These are phyloP conservation scores for Amanita muscaria DNA, from an alignment of 768 basidiomycete genomes.

Conservation along the genomic window DNA sequence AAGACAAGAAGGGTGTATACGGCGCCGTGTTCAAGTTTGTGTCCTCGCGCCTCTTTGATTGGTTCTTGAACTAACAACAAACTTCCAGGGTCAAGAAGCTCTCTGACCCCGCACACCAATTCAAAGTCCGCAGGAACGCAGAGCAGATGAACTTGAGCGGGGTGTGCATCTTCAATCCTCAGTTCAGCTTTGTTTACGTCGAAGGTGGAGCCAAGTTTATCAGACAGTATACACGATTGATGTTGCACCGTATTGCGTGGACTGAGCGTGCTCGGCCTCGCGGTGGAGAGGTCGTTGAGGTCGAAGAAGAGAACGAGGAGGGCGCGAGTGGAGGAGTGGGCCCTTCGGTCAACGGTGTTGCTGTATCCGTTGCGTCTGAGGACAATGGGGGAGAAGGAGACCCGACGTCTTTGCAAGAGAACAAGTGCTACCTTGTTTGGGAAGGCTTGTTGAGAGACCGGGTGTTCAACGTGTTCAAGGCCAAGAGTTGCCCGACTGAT, in stretches of 20 bases:
- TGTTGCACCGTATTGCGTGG: conserved; percentile 88
- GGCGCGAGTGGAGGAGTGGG: conserved; percentile 6
- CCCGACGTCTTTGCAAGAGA: conserved; percentile 63
- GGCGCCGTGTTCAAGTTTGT: conserved; percentile 90
- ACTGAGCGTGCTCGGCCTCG: conserved; percentile 82
- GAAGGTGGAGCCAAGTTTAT: conserved; percentile 86
- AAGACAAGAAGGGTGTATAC: conserved; percentile 76
- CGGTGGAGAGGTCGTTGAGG: conserved; percentile 62
- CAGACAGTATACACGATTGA: conserved; percentile 78
- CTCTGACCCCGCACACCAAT: conserved; percentile 87
- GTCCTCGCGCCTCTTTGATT: not conserved
- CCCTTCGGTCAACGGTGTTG: not conserved
- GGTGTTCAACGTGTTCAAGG: conserved; percentile 71
- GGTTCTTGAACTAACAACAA: not conserved
- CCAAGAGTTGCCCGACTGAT: conserved; percentile 79
- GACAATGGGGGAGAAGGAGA: conserved; percentile 24
- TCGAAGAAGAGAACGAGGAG: conserved; percentile 27
- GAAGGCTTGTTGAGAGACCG: conserved; percentile 83
- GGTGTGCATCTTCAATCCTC: conserved; percentile 82
- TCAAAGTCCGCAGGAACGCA: conserved; percentile 96
- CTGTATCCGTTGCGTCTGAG: conserved; percentile 11
- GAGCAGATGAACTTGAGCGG: conserved; percentile 86
- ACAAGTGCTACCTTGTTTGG: conserved; percentile 89
- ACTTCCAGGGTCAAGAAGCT: conserved; percentile 68
- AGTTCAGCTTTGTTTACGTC: conserved; percentile 86